Evolutionary conservation across 2,329 filamentous ascomycete genomes (phyloP).

Genomic region (Paracoccidioides brasiliensis): DNA sequence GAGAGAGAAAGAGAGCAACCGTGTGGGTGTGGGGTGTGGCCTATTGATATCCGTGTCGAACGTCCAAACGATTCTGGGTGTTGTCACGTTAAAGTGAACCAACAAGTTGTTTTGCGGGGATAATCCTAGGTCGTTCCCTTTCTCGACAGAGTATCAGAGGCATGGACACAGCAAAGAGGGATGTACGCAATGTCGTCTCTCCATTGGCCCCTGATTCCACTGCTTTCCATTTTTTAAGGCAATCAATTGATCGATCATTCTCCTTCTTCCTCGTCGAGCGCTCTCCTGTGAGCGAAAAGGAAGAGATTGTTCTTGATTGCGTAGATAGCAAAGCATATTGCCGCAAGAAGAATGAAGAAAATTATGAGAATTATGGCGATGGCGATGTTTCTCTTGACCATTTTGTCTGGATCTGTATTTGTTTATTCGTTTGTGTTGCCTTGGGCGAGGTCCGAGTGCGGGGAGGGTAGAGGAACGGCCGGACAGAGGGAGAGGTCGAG

Average conservation of each 20-base stretch:
- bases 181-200: neutral
- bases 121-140: too few relatives aligned
- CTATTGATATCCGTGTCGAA: too few relatives aligned
- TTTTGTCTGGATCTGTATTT: slow-evolving; percentile 14
- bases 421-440: neutral
- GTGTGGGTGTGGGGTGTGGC: too few relatives aligned
- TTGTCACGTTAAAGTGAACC: too few relatives aligned
- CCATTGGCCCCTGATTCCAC: too few relatives aligned
- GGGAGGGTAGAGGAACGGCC: neutral
- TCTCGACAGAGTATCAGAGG: too few relatives aligned
- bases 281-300: slow-evolving; percentile 19
- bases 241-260: neutral
- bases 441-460: too few relatives aligned
- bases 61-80: too few relatives aligned
- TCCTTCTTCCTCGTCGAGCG: slow-evolving; percentile 17
- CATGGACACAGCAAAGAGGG: too few relatives aligned
- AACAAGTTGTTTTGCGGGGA: too few relatives aligned
- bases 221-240: neutral
- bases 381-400: slow-evolving; percentile 34
- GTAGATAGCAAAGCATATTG: slow-evolving; percentile 28
- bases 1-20: too few relatives aligned
- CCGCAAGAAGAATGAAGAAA: slow-evolving; percentile 34
- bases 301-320: slow-evolving; percentile 21
- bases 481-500: neutral
- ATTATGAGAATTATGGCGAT: slow-evolving; percentile 39